Evolutionary conservation across 305 asterid species (phyloP).

Genomic region (Solanum hybrid): DNA sequence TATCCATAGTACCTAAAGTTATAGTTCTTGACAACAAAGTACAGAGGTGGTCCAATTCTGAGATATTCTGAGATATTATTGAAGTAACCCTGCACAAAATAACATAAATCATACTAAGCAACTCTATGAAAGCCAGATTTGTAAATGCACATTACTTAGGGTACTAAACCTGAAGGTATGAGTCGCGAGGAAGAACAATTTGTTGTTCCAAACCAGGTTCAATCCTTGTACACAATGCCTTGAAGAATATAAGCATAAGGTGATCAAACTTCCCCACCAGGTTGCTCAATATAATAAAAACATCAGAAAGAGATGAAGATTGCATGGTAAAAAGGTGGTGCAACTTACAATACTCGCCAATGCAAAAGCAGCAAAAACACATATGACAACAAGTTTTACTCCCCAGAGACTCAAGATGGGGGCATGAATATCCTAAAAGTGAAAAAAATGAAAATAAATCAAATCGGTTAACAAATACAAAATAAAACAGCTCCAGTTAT

Average conservation of each 20-base stretch:
- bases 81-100: constrained; percentile 71
- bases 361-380: constrained; percentile 68
- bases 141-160: neutral
- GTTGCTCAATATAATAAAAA: constrained; percentile 9
- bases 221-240: constrained; percentile 91
- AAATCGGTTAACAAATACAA: neutral
- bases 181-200: constrained; percentile 95
- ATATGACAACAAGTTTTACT: constrained; percentile 67
- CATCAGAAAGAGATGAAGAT: constrained; percentile 10
- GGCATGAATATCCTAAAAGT: constrained; percentile 75
- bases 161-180: constrained; percentile 82
- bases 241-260: constrained; percentile 14
- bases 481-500: neutral
- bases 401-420: constrained; percentile 80
- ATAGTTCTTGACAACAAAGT: constrained; percentile 83
- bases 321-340: constrained; percentile 1
- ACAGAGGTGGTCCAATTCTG: constrained; percentile 93
- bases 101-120: neutral
- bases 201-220: constrained; percentile 98
- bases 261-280: neutral
- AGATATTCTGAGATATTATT: constrained; percentile 68
- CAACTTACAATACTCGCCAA: constrained; percentile 90
- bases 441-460: constrained; percentile 3
- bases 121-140: constrained; percentile 2
- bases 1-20: constrained; percentile 58